Evolutionary conservation across 805 yeast species (phyloP), one percentile per base, ranked within the genome.

Genomic region (Millerago galiae): DNA sequence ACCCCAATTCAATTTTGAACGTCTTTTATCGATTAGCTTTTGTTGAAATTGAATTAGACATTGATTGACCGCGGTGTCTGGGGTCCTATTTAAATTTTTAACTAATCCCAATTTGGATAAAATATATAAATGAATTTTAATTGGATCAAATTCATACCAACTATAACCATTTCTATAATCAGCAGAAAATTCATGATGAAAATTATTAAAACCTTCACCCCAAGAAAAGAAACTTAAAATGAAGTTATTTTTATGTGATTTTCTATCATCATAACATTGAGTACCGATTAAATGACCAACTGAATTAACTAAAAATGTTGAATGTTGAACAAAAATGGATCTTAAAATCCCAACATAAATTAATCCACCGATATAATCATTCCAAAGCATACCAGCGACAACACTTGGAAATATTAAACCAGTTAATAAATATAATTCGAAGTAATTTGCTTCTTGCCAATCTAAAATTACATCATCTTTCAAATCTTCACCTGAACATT

Each of bases 171-270:
- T 80, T 47, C 96, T 72, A 65, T 83, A 89, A 63, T 90, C 97
- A 49, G 83, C 80, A 6, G 96, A 95, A 63, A 90, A 90, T 65
- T 88, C 96, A 66, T 91, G 96, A 66, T 90, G 98, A 67, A 84
- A 91, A 65, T 89, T 90, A 62, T 88, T 95, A 63, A 79, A 79
- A 5, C 95, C 91, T 65, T 90, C 96, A 11, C 98, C 98, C 57
- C 83, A 79, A 0, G 96, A 83, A 13, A 86, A 13, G 78, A 57
- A 17, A 80, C 79, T 21, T 80, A 73, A 37, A 77, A 60, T 14
- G 80, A 43, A 77, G 57, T 72, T 88, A 69, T 77, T 85, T 58
- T 75, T 73, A 53, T 79, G 91, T 45, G 95, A 77, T 54, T 83
- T 83, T 36, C 78, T 75, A 60, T 79, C 85, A 53, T 80, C 85